Evolutionary conservation across 1,139 yeast species (phyloP).

Genomic region (Citeromyces hawaiiensis): DNA sequence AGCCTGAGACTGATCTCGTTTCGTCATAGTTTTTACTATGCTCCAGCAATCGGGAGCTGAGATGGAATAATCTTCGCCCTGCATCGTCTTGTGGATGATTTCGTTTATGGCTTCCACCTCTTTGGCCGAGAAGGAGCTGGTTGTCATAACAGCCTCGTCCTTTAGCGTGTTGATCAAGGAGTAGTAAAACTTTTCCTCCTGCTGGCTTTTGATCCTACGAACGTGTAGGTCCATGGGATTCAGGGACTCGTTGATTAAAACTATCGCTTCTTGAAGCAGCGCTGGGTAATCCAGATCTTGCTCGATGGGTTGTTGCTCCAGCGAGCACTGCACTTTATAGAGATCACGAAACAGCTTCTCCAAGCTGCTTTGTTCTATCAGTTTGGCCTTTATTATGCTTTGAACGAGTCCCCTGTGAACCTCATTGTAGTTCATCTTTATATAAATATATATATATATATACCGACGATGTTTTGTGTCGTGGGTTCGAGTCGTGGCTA

Average conservation of each 20-base stretch:
- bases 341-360: slow-evolving; percentile 5
- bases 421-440: too few species aligned
- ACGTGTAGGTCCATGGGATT: slow-evolving; percentile 31
- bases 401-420: slow-evolving; percentile 5
- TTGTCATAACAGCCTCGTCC: slow-evolving; percentile 26
- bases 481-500: too few species aligned
- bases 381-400: slow-evolving; percentile 9
- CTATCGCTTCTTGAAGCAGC: slow-evolving; percentile 12
- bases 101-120: slow-evolving; percentile 37
- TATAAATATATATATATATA: too few species aligned
- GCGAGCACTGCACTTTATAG: neutral
- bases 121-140: slow-evolving; percentile 27
- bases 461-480: too few species aligned
- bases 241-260: slow-evolving; percentile 25
- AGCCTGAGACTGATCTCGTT: slow-evolving; percentile 21
- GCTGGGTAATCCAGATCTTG: slow-evolving; percentile 3
- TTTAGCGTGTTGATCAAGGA: slow-evolving; percentile 28
- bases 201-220: slow-evolving; percentile 24
- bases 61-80: slow-evolving; percentile 9
- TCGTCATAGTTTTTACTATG: slow-evolving; percentile 9
- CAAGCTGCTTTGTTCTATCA: slow-evolving; percentile 7
- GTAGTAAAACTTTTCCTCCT: slow-evolving; percentile 19
- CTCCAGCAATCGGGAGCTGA: slow-evolving; percentile 16
- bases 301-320: neutral
- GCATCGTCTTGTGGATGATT: slow-evolving; percentile 31